Percentiles rank a stretch among this genome's conserved stretches.
These are phyloP conservation scores for Tylopilus vinaceipallidus DNA, from an alignment of 768 basidiomycete species.

Conservation along the genomic window DNA sequence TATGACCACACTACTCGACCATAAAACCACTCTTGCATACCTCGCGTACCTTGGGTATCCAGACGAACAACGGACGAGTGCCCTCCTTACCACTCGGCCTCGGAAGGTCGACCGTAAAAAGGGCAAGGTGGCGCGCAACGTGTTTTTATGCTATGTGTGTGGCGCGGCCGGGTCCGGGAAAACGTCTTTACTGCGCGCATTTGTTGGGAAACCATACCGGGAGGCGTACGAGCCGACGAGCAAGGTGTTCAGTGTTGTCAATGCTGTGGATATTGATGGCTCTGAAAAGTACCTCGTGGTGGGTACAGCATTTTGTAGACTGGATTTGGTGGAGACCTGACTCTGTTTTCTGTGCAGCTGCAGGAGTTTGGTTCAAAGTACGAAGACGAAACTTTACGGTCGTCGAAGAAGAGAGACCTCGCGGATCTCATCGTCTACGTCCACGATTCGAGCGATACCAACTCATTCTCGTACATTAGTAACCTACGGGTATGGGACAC, in stretches of 20 bases:
- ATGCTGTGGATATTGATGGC: conserved; percentile 91
- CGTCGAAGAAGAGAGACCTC: conserved; percentile 85
- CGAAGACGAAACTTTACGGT: conserved; percentile 86
- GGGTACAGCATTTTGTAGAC: conserved; percentile 45
- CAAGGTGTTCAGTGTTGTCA: conserved; percentile 89
- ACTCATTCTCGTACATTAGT: conserved; percentile 98
- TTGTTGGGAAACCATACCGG: conserved; percentile 79
- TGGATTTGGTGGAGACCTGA: neutral
- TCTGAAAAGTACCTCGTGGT: conserved; percentile 96
- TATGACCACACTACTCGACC: conserved; percentile 96
- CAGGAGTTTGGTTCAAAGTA: conserved; percentile 98
- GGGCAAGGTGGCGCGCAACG: conserved; percentile 86
- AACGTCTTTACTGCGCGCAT: conserved; percentile 80
- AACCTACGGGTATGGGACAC: conserved; percentile 74
- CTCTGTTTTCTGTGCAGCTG: conserved; percentile 48
- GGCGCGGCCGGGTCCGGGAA: conserved; percentile 97
- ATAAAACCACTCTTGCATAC: conserved; percentile 88
- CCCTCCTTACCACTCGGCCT: conserved; percentile 81
- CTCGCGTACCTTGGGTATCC: conserved; percentile 95
- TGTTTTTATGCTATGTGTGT: conserved; percentile 90
- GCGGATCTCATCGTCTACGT: conserved; percentile 96
- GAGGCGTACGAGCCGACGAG: conserved; percentile 84
- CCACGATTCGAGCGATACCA: conserved; percentile 96
- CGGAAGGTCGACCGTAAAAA: conserved; percentile 83
- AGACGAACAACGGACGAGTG: conserved; percentile 72